Percentiles rank a stretch among this genome's conserved stretches.
These are phyloP conservation scores for Plasmodium vivax DNA, from an alignment of 169 alveolate genomes.

Conservation along the genomic window DNA sequence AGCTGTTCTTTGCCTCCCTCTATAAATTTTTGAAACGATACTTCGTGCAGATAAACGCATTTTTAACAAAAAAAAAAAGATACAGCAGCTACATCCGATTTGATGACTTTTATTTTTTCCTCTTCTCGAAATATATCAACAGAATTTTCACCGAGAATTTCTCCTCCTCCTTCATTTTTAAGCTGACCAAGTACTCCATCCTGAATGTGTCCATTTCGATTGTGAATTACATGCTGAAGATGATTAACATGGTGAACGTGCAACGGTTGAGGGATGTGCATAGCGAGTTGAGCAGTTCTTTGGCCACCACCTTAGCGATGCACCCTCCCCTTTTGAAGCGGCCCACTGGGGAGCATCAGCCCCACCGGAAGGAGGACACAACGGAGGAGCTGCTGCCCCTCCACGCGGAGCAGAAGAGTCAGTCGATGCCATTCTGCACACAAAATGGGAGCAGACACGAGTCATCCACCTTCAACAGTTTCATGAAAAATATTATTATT, in stretches of 20 bases:
- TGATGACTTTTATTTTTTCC: slow-evolving; percentile 12
- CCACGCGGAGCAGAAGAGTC: neutral
- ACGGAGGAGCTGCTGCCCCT: neutral
- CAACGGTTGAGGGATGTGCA: slow-evolving; percentile 1
- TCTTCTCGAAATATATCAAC: slow-evolving; percentile 55
- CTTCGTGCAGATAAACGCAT: slow-evolving; percentile 20
- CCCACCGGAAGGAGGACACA: neutral
- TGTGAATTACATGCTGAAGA: slow-evolving; percentile 15
- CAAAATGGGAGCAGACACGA: neutral
- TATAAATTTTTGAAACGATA: slow-evolving; percentile 56
- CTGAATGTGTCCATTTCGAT: slow-evolving; percentile 20
- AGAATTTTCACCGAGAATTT: slow-evolving; percentile 28
- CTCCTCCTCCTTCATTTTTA: slow-evolving; percentile 51
- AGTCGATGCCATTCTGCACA: neutral
- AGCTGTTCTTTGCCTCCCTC: slow-evolving; percentile 57
- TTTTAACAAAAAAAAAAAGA: neutral
- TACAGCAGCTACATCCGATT: slow-evolving; percentile 7
- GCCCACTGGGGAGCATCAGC: neutral
- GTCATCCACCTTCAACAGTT: neutral
- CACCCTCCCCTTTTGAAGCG: too few species aligned
- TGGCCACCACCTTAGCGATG: neutral
- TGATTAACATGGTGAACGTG: neutral
- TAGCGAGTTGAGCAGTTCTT: neutral
- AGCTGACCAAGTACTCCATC: slow-evolving; percentile 2
- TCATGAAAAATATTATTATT: slow-evolving; percentile 55